These are phyloP conservation scores for Lactarius deliciosus DNA, from an alignment of 768 basidiomycete species.

Conservation along the genomic window DNA sequence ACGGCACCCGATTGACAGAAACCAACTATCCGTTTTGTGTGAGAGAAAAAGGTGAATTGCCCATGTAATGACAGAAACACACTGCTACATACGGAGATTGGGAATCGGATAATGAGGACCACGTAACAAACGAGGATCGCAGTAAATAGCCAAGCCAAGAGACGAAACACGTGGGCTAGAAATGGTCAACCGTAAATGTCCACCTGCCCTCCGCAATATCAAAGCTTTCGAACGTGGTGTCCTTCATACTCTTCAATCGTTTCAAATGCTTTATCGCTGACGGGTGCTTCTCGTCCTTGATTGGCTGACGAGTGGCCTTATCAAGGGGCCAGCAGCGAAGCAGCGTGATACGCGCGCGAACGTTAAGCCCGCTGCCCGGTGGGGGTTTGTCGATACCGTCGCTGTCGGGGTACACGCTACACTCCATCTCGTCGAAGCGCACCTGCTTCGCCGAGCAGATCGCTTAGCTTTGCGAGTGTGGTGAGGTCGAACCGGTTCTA, in stretches of 20 bases:
- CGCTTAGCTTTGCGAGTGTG: constrained; percentile 71
- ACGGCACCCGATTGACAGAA: not conserved
- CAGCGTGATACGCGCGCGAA: constrained; percentile 74
- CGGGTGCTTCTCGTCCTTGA: constrained; percentile 80
- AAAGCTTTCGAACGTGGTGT: constrained; percentile 82
- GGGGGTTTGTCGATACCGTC: constrained; percentile 83
- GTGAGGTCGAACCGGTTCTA: constrained; percentile 85
- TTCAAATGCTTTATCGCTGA: constrained; percentile 69
- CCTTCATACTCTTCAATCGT: constrained; percentile 78
- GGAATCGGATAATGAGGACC: constrained; percentile 6
- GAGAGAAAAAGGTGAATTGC: constrained; percentile 2
- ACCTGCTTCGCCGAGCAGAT: constrained; percentile 86
- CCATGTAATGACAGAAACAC: constrained; percentile 7
- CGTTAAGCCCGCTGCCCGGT: constrained; percentile 85
- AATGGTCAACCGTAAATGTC: constrained; percentile 94
- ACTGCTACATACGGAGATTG: constrained; percentile 10
- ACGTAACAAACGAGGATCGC: constrained; percentile 8
- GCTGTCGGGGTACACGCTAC: constrained; percentile 89
- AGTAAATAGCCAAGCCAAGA: constrained; percentile 6
- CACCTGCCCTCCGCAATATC: constrained; percentile 81
- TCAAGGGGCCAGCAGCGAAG: constrained; percentile 86
- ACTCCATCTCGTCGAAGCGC: constrained; percentile 87
- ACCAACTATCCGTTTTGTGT: not conserved
- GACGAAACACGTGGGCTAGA: constrained; percentile 44
- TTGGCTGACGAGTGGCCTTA: constrained; percentile 86